A percentile compares a stretch with the other conserved stretches of the same genome.
phyloP scores from a whole-genome alignment of 805 yeast genomes.

The Jamesozyma piceae region DNA sequence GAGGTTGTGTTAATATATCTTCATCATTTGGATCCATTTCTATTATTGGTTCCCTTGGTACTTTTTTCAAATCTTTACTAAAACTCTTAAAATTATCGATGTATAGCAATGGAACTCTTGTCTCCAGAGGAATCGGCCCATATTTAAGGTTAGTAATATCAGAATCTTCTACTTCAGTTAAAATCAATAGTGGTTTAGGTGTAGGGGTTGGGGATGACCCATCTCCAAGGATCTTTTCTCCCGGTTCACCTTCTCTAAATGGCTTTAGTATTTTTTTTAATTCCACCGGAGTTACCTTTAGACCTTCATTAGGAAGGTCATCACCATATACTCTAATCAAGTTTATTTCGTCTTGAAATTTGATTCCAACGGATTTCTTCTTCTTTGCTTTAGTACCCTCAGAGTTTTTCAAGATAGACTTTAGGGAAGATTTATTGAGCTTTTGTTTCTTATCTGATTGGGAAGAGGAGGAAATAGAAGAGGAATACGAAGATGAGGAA shows the following conservation, averaged over 20 bases:
- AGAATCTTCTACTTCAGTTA: conserved; percentile 10
- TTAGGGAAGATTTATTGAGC: conserved; percentile 1
- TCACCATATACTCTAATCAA: conserved; percentile 28
- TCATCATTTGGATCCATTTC: conserved; percentile 3
- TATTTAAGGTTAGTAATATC: conserved; percentile 25
- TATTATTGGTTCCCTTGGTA: conserved; percentile 24
- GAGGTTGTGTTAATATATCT: conserved; percentile 18
- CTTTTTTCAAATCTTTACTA: conserved; percentile 17
- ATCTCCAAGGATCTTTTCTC: conserved; percentile 19
- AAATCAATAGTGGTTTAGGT: conserved; percentile 9
- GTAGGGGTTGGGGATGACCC: conserved; percentile 9
- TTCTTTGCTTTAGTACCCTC: background rate
- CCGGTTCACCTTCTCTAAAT: conserved; percentile 29
- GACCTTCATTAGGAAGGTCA: conserved; percentile 25
- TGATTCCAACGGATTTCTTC: conserved; percentile 15
- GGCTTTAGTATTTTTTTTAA: conserved; percentile 27
- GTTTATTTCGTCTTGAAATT: conserved; percentile 21
- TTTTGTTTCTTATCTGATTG: background rate
- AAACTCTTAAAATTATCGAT: conserved; percentile 22
- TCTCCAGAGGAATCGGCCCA: conserved; percentile 24
- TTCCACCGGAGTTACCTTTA: conserved; percentile 22
- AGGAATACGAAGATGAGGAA: too few species aligned
- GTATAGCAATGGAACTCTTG: conserved; percentile 17
- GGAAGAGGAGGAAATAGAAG: too few species aligned
- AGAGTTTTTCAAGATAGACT: conserved; percentile 18